Evolutionary conservation across 1,139 yeast species (phyloP).

Genomic region (Magnusiomyces magnusii): DNA sequence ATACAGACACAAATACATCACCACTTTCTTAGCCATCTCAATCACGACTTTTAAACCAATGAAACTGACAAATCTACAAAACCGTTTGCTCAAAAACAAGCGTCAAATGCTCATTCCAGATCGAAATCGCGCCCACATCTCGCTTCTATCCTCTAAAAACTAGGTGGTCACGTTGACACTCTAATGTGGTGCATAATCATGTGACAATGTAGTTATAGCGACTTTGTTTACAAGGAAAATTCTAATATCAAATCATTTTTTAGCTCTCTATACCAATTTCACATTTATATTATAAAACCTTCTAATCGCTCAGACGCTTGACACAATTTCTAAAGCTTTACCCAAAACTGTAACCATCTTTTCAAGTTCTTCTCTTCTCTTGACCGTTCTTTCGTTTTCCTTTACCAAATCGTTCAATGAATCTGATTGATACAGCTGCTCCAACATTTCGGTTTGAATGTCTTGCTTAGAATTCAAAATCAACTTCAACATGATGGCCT

Average conservation of each 20-base stretch:
- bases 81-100: no score
- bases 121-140: no score
- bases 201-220: not conserved
- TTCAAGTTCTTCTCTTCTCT: slow-evolving; percentile 89
- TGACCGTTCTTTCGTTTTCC: slow-evolving; percentile 89
- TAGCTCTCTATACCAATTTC: not conserved
- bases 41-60: no score
- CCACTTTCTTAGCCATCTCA: no score
- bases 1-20: no score
- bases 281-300: not conserved
- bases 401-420: slow-evolving; percentile 73
- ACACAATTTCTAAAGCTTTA: slow-evolving; percentile 87
- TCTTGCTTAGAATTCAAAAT: slow-evolving; percentile 78
- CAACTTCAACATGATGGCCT: slow-evolving; percentile 88
- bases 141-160: no score
- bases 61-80: no score
- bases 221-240: not conserved
- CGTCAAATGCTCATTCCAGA: no score
- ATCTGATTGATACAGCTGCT: slow-evolving; percentile 72
- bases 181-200: not conserved
- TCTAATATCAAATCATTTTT: no score
- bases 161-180: not conserved
- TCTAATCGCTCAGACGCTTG: slow-evolving; percentile 48
- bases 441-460: slow-evolving; percentile 83
- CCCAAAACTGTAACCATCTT: slow-evolving; percentile 89